These are phyloP conservation scores for Strigomonas galati DNA, from an alignment of 208 protist genomes.

Conservation along the genomic window DNA sequence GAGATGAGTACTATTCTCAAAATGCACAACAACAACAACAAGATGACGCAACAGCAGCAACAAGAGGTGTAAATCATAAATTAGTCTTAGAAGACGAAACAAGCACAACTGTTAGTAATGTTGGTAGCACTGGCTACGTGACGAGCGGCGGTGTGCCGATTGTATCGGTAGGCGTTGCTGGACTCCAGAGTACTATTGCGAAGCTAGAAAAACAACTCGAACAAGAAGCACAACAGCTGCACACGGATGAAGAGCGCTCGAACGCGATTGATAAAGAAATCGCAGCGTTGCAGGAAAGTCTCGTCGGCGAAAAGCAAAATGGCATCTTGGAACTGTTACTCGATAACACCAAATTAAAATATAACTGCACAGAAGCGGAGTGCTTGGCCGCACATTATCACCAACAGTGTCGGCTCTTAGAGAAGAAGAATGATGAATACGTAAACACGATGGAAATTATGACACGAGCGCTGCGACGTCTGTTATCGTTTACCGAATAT, in stretches of 20 bases:
- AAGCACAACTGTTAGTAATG: too few species aligned
- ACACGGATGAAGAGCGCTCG: constrained; percentile 32
- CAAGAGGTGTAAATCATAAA: too few species aligned
- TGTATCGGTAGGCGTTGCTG: constrained; percentile 58
- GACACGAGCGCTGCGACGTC: too few species aligned
- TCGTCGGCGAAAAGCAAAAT: constrained; percentile 58
- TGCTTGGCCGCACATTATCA: constrained; percentile 79
- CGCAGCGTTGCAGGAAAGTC: constrained; percentile 31
- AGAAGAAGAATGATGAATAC: constrained; percentile 64
- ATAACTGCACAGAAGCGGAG: constrained; percentile 81
- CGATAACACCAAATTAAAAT: constrained; percentile 62
- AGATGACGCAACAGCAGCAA: too few species aligned
- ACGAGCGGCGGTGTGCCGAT: too few species aligned
- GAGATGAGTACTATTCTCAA: neutral
- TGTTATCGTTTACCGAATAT: too few species aligned
- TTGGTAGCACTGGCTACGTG: too few species aligned
- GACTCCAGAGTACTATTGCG: constrained; percentile 53
- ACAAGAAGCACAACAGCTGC: constrained; percentile 32
- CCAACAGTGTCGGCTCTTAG: constrained; percentile 52
- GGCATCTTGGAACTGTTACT: constrained; percentile 65
- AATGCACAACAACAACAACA: too few species aligned
- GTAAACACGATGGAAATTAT: constrained; percentile 34
- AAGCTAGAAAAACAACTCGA: constrained; percentile 37
- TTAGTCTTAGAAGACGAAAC: too few species aligned
- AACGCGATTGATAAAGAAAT: constrained; percentile 54